These are phyloP conservation scores for Trichoderma hamatum DNA, from an alignment of 2,329 filamentous ascomycete genomes.

Conservation along the genomic window DNA sequence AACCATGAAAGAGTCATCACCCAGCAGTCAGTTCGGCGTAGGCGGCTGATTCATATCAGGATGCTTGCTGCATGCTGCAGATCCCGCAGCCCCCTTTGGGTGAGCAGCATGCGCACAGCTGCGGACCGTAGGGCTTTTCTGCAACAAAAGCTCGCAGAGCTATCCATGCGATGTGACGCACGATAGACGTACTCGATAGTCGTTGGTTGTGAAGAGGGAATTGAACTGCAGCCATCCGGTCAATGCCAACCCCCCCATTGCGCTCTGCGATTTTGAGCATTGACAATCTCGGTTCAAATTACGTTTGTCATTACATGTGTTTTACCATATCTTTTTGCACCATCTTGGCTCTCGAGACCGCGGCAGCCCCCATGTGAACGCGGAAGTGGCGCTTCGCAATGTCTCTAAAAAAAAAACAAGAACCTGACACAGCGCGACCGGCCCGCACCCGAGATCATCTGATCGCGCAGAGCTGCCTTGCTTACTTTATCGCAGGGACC, in stretches of 20 bases:
- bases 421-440: conserved; percentile 21
- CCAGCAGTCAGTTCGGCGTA: background rate
- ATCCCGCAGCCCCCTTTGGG: background rate
- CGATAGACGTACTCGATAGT: background rate
- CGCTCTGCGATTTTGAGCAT: background rate
- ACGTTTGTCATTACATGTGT: background rate
- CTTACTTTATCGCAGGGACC: conserved; percentile 6
- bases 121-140: conserved; percentile 14
- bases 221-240: background rate
- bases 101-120: conserved; percentile 12
- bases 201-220: background rate
- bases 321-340: background rate
- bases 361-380: conserved; percentile 11
- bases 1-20: background rate
- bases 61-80: background rate
- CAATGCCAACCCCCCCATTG: background rate
- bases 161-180: conserved; percentile 16
- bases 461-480: conserved; percentile 20
- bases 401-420: background rate
- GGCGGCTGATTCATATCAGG: background rate
- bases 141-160: conserved; percentile 8
- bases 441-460: conserved; percentile 25
- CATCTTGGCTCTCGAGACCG: background rate
- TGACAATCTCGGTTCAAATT: background rate
- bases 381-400: conserved; percentile 22